These are phyloP conservation scores for Stromatinia cepivora DNA, from an alignment of 2,329 filamentous ascomycete species.

Conservation along the genomic window DNA sequence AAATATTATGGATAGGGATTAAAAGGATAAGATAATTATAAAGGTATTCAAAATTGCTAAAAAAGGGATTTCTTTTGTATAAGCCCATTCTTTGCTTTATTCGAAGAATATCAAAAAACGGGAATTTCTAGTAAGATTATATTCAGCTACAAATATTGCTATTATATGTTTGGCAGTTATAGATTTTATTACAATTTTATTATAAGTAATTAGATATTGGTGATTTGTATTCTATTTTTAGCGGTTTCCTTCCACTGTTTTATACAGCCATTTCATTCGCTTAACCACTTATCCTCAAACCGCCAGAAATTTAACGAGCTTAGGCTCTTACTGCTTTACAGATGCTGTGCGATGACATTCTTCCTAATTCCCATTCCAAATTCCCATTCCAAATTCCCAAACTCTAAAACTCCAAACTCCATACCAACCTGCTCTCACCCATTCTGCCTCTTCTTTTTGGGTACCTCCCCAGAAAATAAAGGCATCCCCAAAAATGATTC, in stretches of 20 bases:
- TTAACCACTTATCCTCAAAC: background rate
- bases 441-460: background rate
- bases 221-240: no score
- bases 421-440: no score
- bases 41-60: background rate
- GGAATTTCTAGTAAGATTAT: constrained; percentile 14
- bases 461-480: background rate
- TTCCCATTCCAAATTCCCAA: background rate
- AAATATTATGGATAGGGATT: no score
- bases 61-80: background rate
- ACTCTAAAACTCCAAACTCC: background rate
- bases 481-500: background rate
- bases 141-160: constrained; percentile 16
- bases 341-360: background rate
- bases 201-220: no score
- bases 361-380: no score
- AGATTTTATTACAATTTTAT: constrained; percentile 26
- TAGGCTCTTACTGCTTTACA: background rate
- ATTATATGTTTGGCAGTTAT: constrained; percentile 19
- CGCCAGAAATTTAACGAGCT: background rate
- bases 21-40: no score
- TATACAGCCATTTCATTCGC: background rate
- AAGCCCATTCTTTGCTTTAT: background rate
- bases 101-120: constrained; percentile 16
- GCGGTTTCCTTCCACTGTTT: background rate